Evolutionary conservation across 2,329 filamentous ascomycete species (phyloP).

Genomic region (Tolypocladium tundrense): DNA sequence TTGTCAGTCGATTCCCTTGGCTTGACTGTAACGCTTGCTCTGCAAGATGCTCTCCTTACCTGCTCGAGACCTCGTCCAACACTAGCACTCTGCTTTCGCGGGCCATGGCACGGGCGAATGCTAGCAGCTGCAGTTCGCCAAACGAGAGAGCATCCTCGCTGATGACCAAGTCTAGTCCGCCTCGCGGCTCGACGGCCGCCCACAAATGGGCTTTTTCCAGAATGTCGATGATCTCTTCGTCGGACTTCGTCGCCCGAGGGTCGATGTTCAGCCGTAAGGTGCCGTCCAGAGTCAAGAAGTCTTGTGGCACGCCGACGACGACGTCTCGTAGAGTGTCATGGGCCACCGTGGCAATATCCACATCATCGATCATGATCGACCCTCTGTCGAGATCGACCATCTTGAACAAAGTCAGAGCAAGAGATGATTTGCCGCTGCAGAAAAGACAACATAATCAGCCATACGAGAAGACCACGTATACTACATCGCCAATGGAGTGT

Average conservation of each 20-base stretch:
- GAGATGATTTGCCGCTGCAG: too few relatives aligned
- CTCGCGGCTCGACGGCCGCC: conserved; percentile 24
- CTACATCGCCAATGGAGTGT: too few relatives aligned
- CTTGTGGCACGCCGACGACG: conserved; percentile 38
- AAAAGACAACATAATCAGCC: too few relatives aligned
- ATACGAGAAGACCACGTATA: too few relatives aligned
- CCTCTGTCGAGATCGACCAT: too few relatives aligned
- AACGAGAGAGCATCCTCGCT: conserved; percentile 25
- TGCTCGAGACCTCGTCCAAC: conserved; percentile 26
- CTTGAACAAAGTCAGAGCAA: too few relatives aligned
- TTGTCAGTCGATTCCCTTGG: too few relatives aligned
- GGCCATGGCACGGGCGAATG: conserved; percentile 34
- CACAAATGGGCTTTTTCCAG: conserved; percentile 35
- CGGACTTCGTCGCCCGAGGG: conserved; percentile 32
- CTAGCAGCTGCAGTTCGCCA: conserved; percentile 39
- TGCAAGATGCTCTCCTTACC: not conserved
- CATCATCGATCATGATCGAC: too few relatives aligned
- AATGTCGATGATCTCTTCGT: conserved; percentile 13
- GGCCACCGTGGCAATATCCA: conserved; percentile 54
- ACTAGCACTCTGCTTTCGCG: conserved; percentile 26
- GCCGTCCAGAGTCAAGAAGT: conserved; percentile 30
- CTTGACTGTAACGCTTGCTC: too few relatives aligned
- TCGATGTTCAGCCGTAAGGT: conserved; percentile 37
- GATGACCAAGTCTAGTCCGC: conserved; percentile 25
- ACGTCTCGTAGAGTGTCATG: conserved; percentile 13